Evolutionary conservation across 495 filamentous ascomycete species (phyloP), one percentile per base, ranked within the genome.

Genomic region (Pyrenula massariospora): DNA sequence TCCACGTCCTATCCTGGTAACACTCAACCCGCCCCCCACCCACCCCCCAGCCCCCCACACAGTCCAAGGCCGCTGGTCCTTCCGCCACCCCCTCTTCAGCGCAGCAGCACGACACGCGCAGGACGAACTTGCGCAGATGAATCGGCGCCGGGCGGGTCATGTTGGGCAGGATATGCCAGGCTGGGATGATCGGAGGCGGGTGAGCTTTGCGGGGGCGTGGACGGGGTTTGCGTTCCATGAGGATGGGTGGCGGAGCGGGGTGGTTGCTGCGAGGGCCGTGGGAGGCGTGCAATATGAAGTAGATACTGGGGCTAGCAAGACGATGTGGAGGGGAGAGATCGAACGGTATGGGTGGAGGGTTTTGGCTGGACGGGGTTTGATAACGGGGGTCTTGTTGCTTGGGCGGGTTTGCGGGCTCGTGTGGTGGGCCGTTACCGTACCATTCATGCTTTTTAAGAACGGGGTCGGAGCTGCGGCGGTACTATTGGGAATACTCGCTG

Each of bases 171-270:
- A n/a, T n/a, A n/a, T n/a, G n/a, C n/a, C n/a, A n/a, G n/a, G n/a
- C n/a, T n/a, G n/a, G n/a, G 15, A 42, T 15, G 31, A 87, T 58
- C 86, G 66, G 52, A 73, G 84, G 20, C 87, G 87, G 0, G 78
- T 93, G 53, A 86, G 83, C 68, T 91, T 88, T 63, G 81, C 79
- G 1, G 86, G 86, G 1, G 85, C 83, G 2, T 92, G 88, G 88
- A 90, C 87, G 0, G 83, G 80, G 47, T 87, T 88, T 59, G 88
- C 87, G 0, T 87, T 88, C 57, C 84, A 91, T 57, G 88, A 91
- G 68, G 88, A 93, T 62, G 87, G 84, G 0, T 87, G 91, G 63
- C 85, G 77, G 25, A 85, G 81, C 55, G 88, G 88, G 0, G 65
- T 92, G 56, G 68, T 75, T 56, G 84, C 83, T 0, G 87, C 83